Base-by-base conservation (phyloP, 2,329 filamentous ascomycete genomes). In the Plenodomus lindquistii region DNA sequence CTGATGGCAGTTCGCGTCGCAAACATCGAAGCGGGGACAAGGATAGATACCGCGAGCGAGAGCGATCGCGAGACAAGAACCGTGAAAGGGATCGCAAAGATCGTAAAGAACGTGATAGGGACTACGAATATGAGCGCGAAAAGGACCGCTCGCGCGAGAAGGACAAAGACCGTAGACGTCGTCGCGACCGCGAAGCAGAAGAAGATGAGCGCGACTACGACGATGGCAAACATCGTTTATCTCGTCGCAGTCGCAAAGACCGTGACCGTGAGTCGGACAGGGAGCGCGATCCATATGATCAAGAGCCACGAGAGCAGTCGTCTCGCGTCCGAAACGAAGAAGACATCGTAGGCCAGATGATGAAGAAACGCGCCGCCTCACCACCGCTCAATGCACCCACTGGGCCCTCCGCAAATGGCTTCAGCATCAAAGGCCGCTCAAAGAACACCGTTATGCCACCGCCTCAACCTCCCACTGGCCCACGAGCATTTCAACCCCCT, bases 51-150 rank as follows among this genome's bases (percentile, higher is more conserved):
- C 66, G 57, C 45, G 55, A 60, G 40, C 52, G 50, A 27, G 57
- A 65, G 11, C 59, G 62, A 40, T 64, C 60, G 16, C 59, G 69
- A 38, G 69, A 73, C 5, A 62, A 54, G 37, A 62, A 65, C 4
- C 66, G 69, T 34, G 65, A 70, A 9, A 58, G 66, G 16, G 68
- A 73, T 22, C 63, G 62, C 27, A 62, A 58, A 21, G 63, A 67
- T n/a, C 80, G 79, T 20, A 63, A 59, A 55, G 83, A 87, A 36
- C 77, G 78, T 48, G 79, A 82, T 7, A 63, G 65, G 69, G 78
- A 81, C 13, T 70, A 77, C 31, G 64, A 67, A 39, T 60, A 68
- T 44, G 63, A 70, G 22, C 60, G 66, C 11, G 64, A 67, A 38
- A 60, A 68, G 45, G 63, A 70, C 36, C 60, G 66, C n/a, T 64